Evolutionary conservation across 192 early-diverging fungal genomes (phyloP), one percentile per base, ranked within the genome.

Genomic region (Spinellus fusiger): DNA sequence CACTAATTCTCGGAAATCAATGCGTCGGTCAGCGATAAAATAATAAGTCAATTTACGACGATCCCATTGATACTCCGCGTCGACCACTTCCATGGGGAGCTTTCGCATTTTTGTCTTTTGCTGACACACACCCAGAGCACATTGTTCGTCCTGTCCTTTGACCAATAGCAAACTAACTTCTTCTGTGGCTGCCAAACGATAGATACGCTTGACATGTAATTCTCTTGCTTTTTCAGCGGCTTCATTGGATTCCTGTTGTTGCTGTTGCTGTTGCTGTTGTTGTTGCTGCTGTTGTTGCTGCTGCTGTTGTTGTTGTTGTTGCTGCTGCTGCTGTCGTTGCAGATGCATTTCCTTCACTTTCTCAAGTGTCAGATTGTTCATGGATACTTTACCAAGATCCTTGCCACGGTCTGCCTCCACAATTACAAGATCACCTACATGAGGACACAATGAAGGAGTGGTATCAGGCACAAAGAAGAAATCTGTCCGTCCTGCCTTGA

Each of bases 1-100:
- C 58, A 96, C 93, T 61, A 98, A 80, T 76, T 96, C 94, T 56
- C 93, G 84, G 74, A 98, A 98, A 74, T 98, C 94, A 59, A 98
- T 93, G 31, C 95, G 86, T 60, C 89, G 85, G 37, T 93, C 93
- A n/a, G 93, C 93, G 4, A 89, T 85, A 79, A 95, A 98, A 73
- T 94, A 95, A 53, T 95, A 98, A 1, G 94, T 98, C 53, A 98
- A 78, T 82, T 98, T 98, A 61, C 91, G 86, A 15, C 96, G 84
- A 73, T 98, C 96, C 92, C 95, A 98, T 75, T 98, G 96, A 61
- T 92, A 98, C 76, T 98, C 96, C 20, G 96, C 96, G 67, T 96
- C 93, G 0, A 94, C 90, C 25, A 98, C 88, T 59, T 91, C 84
- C 96, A 98, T 98, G 16, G 92, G 89, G 31, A 98, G 78, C 64